Base-by-base conservation (phyloP, 441 rosid genomes). In the Gossypium laxum region DNA sequence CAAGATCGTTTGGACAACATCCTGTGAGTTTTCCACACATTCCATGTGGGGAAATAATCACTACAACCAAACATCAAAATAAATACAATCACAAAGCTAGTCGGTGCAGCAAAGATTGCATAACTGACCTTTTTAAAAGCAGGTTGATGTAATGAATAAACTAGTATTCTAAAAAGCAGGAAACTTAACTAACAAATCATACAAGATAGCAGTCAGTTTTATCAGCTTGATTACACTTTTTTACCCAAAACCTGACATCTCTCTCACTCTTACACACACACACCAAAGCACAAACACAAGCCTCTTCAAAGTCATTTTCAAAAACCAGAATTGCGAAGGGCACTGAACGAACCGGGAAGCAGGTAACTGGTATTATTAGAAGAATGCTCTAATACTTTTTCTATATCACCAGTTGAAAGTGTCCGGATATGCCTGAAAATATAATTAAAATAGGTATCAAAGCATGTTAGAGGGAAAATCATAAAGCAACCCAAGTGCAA, bases 11-110 rank as follows among this genome's bases (percentile, higher is more conserved):
- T 32, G 98, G 94, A 85, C 96, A 90, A 78, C 84, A 88, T 74
- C 98, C 97, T 71, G 93, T 89, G 60, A 96, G 96, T 83, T 87
- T 86, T 34, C 99, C 98, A 38, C 91, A 85, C 90, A 91, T 90
- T 59, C 99, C 99, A 86, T 96, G 93, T 74, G 99, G 99, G 81
- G 98, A 87, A 80, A 89, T 92, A 78, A 96, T 88, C 76, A 91
- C 97, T 95, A 87, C 71, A 69, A 74, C 74, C 74, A 50, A 85
- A 51, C 18, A 67, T 67, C 47, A 76, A 51, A 41, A 75, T 59
- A 69, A 75, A 72, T 47, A 73, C 47, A 70, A 78, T 79, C 66
- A 82, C 61, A 78, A 62, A 72, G 72, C 51, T 43, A 58, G 34
- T 65, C 52, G 69, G 63, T 30, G 75, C 58, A 72, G 71, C 52